These are phyloP conservation scores for Raffaelea deltoideospora DNA, from an alignment of 2,329 filamentous ascomycete species.

Conservation along the genomic window DNA sequence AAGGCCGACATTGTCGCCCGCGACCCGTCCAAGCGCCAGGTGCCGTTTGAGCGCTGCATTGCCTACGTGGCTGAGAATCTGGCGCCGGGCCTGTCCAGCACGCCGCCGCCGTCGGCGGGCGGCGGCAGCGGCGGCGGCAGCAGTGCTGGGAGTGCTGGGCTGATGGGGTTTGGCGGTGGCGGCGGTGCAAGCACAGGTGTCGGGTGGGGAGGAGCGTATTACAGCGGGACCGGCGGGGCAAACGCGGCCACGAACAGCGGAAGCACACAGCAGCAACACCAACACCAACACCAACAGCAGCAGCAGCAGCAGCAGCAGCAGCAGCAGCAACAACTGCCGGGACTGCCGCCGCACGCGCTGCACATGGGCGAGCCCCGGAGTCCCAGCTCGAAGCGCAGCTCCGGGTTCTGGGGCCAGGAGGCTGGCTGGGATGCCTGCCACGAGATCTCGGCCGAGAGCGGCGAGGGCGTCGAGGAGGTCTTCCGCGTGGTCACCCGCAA, in stretches of 20 bases:
- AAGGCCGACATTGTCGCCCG: conserved; percentile 82
- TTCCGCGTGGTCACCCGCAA: conserved; percentile 58
- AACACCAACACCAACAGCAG: too few species aligned
- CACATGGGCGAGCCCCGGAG: conserved; percentile 32
- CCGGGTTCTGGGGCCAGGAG: conserved; percentile 80
- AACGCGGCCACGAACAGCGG: too few species aligned
- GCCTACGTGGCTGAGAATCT: conserved; percentile 90
- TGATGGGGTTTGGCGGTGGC: neutral
- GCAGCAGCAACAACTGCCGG: neutral
- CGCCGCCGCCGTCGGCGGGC: conserved; percentile 47
- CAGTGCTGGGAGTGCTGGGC: too few species aligned
- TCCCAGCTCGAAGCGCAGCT: conserved; percentile 50
- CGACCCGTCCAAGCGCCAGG: conserved; percentile 63
- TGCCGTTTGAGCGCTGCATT: conserved; percentile 91
- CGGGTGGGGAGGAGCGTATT: too few species aligned
- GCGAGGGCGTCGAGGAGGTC: conserved; percentile 92
- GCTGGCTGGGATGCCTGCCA: conserved; percentile 95
- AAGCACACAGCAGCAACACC: too few species aligned
- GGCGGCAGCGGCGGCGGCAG: conserved; percentile 4
- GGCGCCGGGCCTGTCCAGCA: conserved; percentile 52
- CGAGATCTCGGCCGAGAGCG: conserved; percentile 86
- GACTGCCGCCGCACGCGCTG: conserved; percentile 7
- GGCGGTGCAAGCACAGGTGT: too few species aligned
- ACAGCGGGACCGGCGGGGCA: neutral
- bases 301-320: neutral